Conservation (phyloP, 129 eudicot genomes). For the Flaveria robusta region DNA sequence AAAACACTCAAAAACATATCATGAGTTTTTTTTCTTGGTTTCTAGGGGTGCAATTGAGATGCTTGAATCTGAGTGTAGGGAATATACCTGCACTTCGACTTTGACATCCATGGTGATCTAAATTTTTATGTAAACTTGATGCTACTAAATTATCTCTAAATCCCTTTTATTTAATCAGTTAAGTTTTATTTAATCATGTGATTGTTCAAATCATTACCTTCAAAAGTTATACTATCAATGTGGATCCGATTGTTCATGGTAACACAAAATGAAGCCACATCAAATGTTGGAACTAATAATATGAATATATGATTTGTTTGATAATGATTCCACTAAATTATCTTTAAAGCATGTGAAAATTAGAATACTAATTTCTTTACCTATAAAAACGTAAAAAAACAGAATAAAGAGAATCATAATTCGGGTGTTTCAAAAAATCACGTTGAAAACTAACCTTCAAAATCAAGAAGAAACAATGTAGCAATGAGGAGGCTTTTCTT, state of each 20-base stretch:
- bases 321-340: slow-evolving; percentile 54
- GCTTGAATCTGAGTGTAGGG: no score
- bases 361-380: slow-evolving; percentile 26
- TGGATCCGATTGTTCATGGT: slow-evolving; percentile 47
- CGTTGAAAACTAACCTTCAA: no score
- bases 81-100: no score
- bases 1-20: no score
- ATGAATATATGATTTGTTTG: slow-evolving; percentile 35
- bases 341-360: slow-evolving; percentile 43
- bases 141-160: not conserved
- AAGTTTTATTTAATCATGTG: slow-evolving; percentile 5
- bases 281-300: slow-evolving; percentile 48
- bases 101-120: no score
- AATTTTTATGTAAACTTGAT: not conserved
- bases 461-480: no score
- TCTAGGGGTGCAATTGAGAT: no score
- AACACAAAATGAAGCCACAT: slow-evolving; percentile 56
- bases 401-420: no score
- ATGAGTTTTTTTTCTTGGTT: no score
- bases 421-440: no score
- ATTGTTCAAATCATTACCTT: slow-evolving; percentile 38
- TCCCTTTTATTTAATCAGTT: not conserved
- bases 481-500: no score
- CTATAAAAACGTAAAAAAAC: not conserved
- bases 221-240: slow-evolving; percentile 43